Base-by-base conservation (phyloP, 495 filamentous ascomycete genomes). In the Aspergillus cristatus region DNA sequence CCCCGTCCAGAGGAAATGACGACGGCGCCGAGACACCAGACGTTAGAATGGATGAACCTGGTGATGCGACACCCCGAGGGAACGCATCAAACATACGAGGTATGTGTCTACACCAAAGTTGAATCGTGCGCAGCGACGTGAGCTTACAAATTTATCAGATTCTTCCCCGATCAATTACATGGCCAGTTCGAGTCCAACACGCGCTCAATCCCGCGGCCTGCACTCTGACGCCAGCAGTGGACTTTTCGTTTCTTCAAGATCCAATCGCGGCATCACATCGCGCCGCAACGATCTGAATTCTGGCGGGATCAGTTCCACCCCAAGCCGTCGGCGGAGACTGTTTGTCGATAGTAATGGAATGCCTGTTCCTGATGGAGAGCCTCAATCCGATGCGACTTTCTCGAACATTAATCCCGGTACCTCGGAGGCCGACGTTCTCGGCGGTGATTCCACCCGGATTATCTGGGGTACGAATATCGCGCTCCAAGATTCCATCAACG, bases 391-490 rank as follows among this genome's bases (percentile, higher is more conserved):
- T 57, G 81, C 86, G 3, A 88, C 89, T 0, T 96, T 93, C 57
- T 84, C 86, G 0, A 91, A 93, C 53, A 57, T 85, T 41, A 79
- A 94, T 48, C 86, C 86, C 1, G 78, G 77, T 38, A 97, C 93
- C 8, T 94, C 88, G 1, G 91, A 99, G 54, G 88, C 87, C 0
- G 82, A 96, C 52, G 81, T 75, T 1, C 78, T 95, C 35, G 86
- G 84, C 30, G 87, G 88, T 7, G 73, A 69, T 42, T 84, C 80
- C 28, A 81, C 81, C 32, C 74, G 83, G 40, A 78, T 94, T 28
- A 89, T 99, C 41, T 99, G 93, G 93, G 91, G 93, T 53, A 97
- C 91, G 32, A 97, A 94, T 34, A 83, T 99, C 40, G 93, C 90
- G 1, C 80, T 97, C 29, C 78, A 82, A 37, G 88, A 99, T 56